Evolutionary conservation across 1,284 basidiomycete genomes (phyloP).

Genomic region (Sphaerobolus stellatus): DNA sequence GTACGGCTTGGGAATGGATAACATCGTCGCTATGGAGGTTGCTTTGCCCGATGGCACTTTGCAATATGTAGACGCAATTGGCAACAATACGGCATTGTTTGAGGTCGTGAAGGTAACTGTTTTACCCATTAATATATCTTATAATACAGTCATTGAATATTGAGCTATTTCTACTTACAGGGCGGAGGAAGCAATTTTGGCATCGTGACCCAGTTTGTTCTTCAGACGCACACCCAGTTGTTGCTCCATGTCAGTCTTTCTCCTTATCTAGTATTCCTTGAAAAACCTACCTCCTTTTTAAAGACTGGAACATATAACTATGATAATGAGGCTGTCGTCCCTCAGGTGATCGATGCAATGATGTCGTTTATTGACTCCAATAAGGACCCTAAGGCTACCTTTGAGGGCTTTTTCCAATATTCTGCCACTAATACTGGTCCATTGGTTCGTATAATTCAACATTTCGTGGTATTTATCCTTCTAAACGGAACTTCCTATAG

Average conservation of each 20-base stretch:
- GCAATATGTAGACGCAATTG: neutral
- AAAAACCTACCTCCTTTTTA: neutral
- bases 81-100: constrained; percentile 4
- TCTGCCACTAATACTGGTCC: neutral
- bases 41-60: constrained; percentile 45
- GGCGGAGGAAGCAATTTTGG: constrained; percentile 1
- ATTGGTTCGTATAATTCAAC: neutral
- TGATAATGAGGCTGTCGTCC: neutral
- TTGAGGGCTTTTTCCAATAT: neutral
- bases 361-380: neutral
- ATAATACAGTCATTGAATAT: neutral
- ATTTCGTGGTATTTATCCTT: neutral
- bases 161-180: neutral
- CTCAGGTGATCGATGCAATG: neutral
- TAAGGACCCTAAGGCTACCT: neutral
- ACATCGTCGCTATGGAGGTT: constrained; percentile 44
- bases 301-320: neutral
- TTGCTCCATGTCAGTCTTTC: neutral
- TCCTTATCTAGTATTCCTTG: neutral
- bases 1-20: constrained; percentile 52
- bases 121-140: too few relatives aligned
- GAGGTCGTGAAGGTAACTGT: constrained; percentile 6
- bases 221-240: neutral
- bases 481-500: neutral
- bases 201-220: neutral